phyloP scores from a whole-genome alignment of 1,284 basidiomycete genomes.

The Erythrobasidium hasegawianum region DNA sequence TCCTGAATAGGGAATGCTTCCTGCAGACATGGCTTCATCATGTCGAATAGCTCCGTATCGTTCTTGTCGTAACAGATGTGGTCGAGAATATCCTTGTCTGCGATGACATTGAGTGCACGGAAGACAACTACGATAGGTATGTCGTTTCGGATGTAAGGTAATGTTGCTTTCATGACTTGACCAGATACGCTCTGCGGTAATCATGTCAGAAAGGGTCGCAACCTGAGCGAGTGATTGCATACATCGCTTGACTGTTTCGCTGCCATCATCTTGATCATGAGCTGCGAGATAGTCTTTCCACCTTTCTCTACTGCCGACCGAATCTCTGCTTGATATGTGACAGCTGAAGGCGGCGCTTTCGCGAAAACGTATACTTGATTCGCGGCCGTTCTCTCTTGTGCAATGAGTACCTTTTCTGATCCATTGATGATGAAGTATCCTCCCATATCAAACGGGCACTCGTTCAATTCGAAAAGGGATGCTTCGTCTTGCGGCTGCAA shows the following conservation, averaged over 20 bases:
- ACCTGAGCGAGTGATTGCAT: not conserved
- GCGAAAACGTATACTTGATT: conserved; percentile 99
- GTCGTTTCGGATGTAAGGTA: conserved; percentile 97
- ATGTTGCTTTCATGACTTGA: conserved; percentile 93
- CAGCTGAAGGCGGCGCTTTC: conserved; percentile 92
- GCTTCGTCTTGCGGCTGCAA: conserved; percentile 73
- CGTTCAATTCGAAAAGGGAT: conserved; percentile 83
- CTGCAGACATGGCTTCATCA: conserved; percentile 98
- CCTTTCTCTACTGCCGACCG: conserved; percentile 97
- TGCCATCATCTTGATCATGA: conserved; percentile 83
- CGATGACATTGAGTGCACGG: conserved; percentile 93
- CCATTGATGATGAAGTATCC: conserved; percentile 99
- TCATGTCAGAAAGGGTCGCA: conserved; percentile 32
- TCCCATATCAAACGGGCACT: conserved; percentile 95
- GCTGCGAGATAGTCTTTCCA: conserved; percentile 96
- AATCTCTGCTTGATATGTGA: conserved; percentile 95
- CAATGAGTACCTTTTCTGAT: conserved; percentile 98
- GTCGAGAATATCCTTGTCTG: conserved; percentile 93
- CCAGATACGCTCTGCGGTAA: conserved; percentile 53
- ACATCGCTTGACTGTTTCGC: conserved; percentile 5
- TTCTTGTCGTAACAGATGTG: conserved; percentile 98
- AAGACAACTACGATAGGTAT: conserved; percentile 99
- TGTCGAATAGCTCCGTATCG: conserved; percentile 92
- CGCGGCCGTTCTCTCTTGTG: conserved; percentile 98
- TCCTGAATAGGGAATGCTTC: conserved; percentile 98